Evolutionary conservation across 305 asterid genomes (phyloP), one percentile per base, ranked within the genome.

Genomic region (Caryopteris hybrid): DNA sequence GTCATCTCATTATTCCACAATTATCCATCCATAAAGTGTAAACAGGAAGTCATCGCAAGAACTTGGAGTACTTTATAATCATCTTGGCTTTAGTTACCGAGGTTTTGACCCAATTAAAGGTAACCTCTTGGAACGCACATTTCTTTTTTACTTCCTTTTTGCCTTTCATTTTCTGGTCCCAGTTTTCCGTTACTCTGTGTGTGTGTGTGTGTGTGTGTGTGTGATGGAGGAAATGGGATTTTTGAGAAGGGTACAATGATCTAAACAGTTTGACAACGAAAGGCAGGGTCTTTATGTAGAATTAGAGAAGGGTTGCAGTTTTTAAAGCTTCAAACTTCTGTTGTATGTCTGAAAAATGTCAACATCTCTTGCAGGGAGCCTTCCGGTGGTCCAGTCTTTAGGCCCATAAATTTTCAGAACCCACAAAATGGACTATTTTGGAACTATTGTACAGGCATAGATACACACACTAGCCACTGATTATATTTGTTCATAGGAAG

Each of bases 121-220:
- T 60, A 14, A 74, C 69, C 53, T 61, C 63, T 58, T 52, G 29
- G 9, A 42, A 52, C 29, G 51, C 55, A 36, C 71, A 7, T 42
- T 23, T 62, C 59, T 6, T 20, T 27, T 61, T 27, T 54, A 25
- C 34, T 18, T 46, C 12, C 48, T 62, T 64, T 62, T 66, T n/a
- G 31, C 70, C 65, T 60, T 67, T 57, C 58, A 20, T 62, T 78
- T 67, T 79, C 64, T 62, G 66, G 76, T 48, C 77, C 69, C 78
- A 34, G 66, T 58, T 50, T 51, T 36, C 59, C 48, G 48, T 21
- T 36, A 68, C 31, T 2, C 21, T 16, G 47, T 71, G 75, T 34
- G 39, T 66, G 43, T 45, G 66, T 36, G 70, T 29, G 39, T 31
- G 29, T 11, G 36, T n/a, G n/a, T n/a, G n/a, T n/a, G n/a, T n/a